Evolutionary conservation across 768 basidiomycete species (phyloP), one percentile per base, ranked within the genome.

Genomic region (Kwoniella shandongensis): DNA sequence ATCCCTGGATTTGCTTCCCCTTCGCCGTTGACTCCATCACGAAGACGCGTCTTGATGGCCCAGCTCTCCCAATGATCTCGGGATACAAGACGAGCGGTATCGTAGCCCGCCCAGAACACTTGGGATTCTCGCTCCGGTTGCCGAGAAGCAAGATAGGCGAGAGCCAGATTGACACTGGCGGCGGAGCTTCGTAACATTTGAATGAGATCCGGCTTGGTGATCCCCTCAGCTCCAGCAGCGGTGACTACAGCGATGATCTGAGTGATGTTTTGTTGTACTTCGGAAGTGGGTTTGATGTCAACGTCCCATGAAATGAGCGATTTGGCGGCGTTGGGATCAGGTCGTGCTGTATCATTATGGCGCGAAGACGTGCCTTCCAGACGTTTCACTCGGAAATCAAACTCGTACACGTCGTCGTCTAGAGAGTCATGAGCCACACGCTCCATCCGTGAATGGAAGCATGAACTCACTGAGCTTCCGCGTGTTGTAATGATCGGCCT

Each of bases 401-500:
- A 64, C 36, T 75, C 73, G 45, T 67, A 67, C 8, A 53, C 51
- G 38, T 69, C 66, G 56, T 75, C 74, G 42, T 67, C 74, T 71
- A 42, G 4, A 12, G 17, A 18, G 40, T 51, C 52, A 57, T 46
- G 27, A 30, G 29, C 18, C 13, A 26, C n/a, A 42, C 12, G 15
- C 3, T 25, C 2, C 6, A 49, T 49, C 47, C 18, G 23, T 20
- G 8, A 17, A 26, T 11, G 4, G 20, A 29, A 22, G 2, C 17
- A 8, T 23, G 1, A 12, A 59, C 67, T 54, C 35, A 73, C 66
- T 53, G 2, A 70, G 38, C 29, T 45, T 51, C 32, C 68, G 42
- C 1, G 71, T 73, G 27, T 66, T 94, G 64, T 89, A 89, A 83
- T 87, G 90, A 67, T 90, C 88, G 32, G 88, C 78, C 11, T 74